Evolutionary conservation across 2,329 filamentous ascomycete genomes (phyloP).

Genomic region (Bisporella sp.): DNA sequence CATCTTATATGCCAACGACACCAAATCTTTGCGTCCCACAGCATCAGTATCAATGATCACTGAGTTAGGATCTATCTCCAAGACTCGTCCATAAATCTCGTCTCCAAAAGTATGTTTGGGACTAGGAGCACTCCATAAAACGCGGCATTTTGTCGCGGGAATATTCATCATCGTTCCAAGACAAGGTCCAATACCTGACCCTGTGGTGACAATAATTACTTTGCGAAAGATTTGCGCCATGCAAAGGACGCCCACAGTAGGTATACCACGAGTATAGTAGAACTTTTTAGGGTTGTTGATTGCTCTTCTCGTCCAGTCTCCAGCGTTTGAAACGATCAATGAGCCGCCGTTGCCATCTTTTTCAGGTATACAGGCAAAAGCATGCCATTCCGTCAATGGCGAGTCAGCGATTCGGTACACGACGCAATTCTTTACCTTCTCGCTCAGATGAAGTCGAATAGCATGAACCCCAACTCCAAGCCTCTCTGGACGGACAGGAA

Average conservation of each 20-base stretch:
- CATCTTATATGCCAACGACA: slow-evolving; percentile 25
- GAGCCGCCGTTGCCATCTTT: slow-evolving; percentile 39
- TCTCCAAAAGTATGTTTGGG: slow-evolving; percentile 29
- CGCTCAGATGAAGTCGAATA: slow-evolving; percentile 45
- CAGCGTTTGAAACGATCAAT: slow-evolving; percentile 48
- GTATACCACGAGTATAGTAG: slow-evolving; percentile 47
- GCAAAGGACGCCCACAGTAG: slow-evolving; percentile 31
- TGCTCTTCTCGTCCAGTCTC: slow-evolving; percentile 48
- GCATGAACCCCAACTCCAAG: slow-evolving; percentile 51
- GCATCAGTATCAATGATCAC: slow-evolving; percentile 30
- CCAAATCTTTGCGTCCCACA: slow-evolving; percentile 28
- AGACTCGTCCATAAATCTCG: slow-evolving; percentile 26
- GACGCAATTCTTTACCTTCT: slow-evolving; percentile 35
- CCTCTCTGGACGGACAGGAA: slow-evolving; percentile 41
- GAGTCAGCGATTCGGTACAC: slow-evolving; percentile 40
- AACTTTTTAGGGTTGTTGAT: slow-evolving; percentile 43
- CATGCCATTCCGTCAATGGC: slow-evolving; percentile 48
- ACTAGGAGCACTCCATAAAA: slow-evolving; percentile 31
- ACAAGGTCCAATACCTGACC: slow-evolving; percentile 32
- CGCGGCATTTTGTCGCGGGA: slow-evolving; percentile 20
- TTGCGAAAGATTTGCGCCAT: slow-evolving; percentile 29
- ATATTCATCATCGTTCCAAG: slow-evolving; percentile 26
- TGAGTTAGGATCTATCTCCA: slow-evolving; percentile 27
- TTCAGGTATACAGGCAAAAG: slow-evolving; percentile 50
- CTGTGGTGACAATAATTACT: slow-evolving; percentile 32